Evolutionary conservation across 2,329 filamentous ascomycete species (phyloP), one percentile per base, ranked within the genome.

Genomic region (Pestalotiopsis sp.): DNA sequence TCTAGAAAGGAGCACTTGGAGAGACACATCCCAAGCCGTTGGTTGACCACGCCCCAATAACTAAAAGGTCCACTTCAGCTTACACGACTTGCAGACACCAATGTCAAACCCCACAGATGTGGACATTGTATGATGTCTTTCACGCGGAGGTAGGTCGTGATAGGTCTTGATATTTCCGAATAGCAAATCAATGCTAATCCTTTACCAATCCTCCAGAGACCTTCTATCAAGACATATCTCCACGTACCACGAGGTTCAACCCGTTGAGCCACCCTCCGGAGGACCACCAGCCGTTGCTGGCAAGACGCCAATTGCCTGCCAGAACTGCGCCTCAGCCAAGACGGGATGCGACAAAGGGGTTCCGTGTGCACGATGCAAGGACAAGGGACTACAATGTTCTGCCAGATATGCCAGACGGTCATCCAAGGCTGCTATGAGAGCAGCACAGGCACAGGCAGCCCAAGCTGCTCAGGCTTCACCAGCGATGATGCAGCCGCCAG

Each of bases 1-100:
- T 87, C 84, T 64, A 81, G 85, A 72, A 87, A 87, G 74, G 86
- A 88, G 72, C 86, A 88, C 74, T 76, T 87, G n/a, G 86, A 88
- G 72, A 82, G 86, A 71, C 86, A 87, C 70, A 82, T 88, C 56
- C 84, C 85, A 11, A 84, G 75, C 67, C 86, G 86, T 87, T 74
- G 78, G 85, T 31, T 77, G 45, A 11, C n/a, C 13, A 45, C 41
- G 17, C 41, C 41, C 13, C 23, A n/a, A 5, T 38, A 63, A 58
- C 56, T 31, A 38, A 6, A 20, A 4, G 14, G 23, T 36, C 12
- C 7, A 13, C 49, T 39, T 39, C 7, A n/a, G 49, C 64, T 59
- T 39, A 66, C 64, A 59, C 27, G 13, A 38, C 7, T n/a, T 23
- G 4, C 9, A 88, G 86, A 88, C 69, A 88, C 86, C 68, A 85